These are phyloP conservation scores for Sporothrix brasiliensis DNA, from an alignment of 2,329 filamentous ascomycete species.

Conservation along the genomic window DNA sequence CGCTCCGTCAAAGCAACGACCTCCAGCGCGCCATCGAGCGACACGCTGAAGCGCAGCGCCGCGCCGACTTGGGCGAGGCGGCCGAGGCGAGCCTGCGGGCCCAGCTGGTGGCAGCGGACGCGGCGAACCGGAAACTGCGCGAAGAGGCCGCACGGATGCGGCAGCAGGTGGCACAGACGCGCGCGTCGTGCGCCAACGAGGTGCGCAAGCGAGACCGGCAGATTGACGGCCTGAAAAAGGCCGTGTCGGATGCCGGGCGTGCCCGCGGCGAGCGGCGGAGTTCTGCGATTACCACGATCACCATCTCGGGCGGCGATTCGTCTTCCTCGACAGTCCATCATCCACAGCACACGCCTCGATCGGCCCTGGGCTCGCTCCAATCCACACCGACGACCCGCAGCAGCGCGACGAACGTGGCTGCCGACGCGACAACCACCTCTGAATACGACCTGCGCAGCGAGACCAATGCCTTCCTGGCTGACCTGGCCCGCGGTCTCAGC, in stretches of 20 bases:
- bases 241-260: slow-evolving; percentile 71
- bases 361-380: slow-evolving; percentile 7
- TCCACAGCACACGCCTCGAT: slow-evolving; percentile 49
- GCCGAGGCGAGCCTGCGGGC: slow-evolving; percentile 70
- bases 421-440: slow-evolving; percentile 40
- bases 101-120: slow-evolving; percentile 73
- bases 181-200: slow-evolving; percentile 85
- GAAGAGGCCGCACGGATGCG: slow-evolving; percentile 83
- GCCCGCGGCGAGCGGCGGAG: slow-evolving; percentile 61
- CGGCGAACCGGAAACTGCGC: slow-evolving; percentile 72
- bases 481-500: slow-evolving; percentile 78
- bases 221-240: slow-evolving; percentile 84
- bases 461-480: slow-evolving; percentile 87
- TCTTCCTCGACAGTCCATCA: slow-evolving; percentile 41
- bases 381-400: background rate
- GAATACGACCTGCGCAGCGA: slow-evolving; percentile 76
- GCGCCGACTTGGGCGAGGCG: slow-evolving; percentile 63
- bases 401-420: background rate
- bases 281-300: slow-evolving; percentile 60
- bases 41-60: slow-evolving; percentile 58
- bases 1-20: slow-evolving; percentile 71
- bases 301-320: slow-evolving; percentile 55
- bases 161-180: slow-evolving; percentile 76
- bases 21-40: slow-evolving; percentile 62
- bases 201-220: slow-evolving; percentile 87